Conservation (phyloP, 2,329 filamentous ascomycete genomes). For the Calonectria fujianensis region DNA sequence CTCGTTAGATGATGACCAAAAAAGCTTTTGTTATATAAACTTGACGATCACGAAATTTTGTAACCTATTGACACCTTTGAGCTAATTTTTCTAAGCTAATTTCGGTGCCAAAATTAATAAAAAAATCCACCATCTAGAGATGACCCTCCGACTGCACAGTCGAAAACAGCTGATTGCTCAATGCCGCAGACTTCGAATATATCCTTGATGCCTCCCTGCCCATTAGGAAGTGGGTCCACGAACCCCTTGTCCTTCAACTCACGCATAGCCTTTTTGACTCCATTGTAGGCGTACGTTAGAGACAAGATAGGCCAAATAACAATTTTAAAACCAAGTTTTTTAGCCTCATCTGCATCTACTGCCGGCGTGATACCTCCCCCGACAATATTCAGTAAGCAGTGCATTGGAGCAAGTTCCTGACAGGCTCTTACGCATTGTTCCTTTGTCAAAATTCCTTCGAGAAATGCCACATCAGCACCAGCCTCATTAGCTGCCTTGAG, state of each 20-base stretch:
- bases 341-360: neutral
- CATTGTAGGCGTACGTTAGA: neutral
- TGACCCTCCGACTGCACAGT: neutral
- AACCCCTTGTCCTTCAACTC: neutral
- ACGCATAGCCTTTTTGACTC: neutral
- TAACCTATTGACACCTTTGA: too few species aligned
- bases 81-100: too few species aligned
- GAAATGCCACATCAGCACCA: neutral
- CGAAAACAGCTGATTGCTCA: neutral
- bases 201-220: neutral
- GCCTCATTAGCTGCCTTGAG: neutral
- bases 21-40: too few species aligned
- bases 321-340: neutral
- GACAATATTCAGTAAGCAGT: neutral
- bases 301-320: neutral
- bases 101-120: too few species aligned
- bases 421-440: neutral
- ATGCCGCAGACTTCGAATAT: neutral
- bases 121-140: neutral
- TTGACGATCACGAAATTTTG: too few species aligned
- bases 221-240: neutral
- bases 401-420: neutral
- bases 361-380: neutral
- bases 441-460: conserved; percentile 3
- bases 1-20: too few species aligned